Conservation (phyloP, 1,284 basidiomycete genomes). For the Fomitopsis palustris region DNA sequence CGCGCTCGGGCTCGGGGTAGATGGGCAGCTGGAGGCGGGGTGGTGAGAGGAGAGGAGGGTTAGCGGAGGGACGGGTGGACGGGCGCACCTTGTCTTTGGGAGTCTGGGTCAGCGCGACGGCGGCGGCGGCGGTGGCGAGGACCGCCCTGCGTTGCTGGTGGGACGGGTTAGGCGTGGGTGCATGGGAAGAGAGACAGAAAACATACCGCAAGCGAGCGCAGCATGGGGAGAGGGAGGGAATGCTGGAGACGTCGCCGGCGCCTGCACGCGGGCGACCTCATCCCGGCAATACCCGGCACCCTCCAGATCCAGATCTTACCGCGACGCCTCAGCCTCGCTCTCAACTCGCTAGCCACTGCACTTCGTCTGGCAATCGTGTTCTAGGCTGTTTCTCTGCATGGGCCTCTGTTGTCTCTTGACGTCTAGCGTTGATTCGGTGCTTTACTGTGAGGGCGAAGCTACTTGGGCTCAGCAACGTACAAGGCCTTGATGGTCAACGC, state of each 20-base stretch:
- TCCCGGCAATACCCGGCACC: not conserved
- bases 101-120: conserved; percentile 17
- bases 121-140: conserved; percentile 13
- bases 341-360: too few relatives aligned
- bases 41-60: not conserved
- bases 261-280: not conserved
- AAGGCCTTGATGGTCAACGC: too few relatives aligned
- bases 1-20: conserved; percentile 60
- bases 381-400: too few relatives aligned
- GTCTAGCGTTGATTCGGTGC: too few relatives aligned
- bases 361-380: too few relatives aligned
- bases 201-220: conserved; percentile 16
- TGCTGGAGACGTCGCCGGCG: not conserved
- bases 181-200: not conserved
- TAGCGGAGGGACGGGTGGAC: not conserved
- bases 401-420: too few relatives aligned
- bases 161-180: not conserved
- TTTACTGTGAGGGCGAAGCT: too few relatives aligned
- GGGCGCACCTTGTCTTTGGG: conserved; percentile 20
- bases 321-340: too few relatives aligned
- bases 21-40: conserved; percentile 64
- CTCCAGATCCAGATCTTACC: not conserved
- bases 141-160: conserved; percentile 15
- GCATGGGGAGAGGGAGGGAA: not conserved
- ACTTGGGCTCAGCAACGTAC: too few relatives aligned